Base-by-base conservation (phyloP, 306 rosid genomes). In the Alnus rubra region DNA sequence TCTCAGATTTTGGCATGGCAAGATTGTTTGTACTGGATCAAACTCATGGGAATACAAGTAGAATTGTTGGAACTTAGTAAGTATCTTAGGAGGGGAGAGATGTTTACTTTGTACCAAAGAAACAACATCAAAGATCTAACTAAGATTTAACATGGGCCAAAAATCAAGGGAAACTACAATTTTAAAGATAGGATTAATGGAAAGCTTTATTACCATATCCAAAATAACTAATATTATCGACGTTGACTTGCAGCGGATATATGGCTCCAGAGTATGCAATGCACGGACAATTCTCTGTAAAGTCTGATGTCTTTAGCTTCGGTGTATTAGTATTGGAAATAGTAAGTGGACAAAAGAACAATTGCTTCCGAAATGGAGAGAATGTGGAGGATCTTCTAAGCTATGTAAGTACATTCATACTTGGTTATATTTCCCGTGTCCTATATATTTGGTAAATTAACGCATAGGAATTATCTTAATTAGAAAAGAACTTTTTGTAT, bases 1-100 rank as follows among this genome's bases (percentile, higher is more conserved):
- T 88, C 71, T 45, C 88, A 0, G 84, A 90, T 83, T 90, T 90
- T 71, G 91, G 94, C 7, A 53, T 80, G 54, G 90, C 90, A 55
- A 81, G 74, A 64, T 23, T 86, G 4, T 77, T 90, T 70, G 11
- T 5, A 19, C 4, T 45, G 0, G 89, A 86, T 67, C 89, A 90
- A 59, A 74, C 77, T 30, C 82, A 69, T 23, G 84, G 55, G 10
- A 72, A 76, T 68, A 89, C 93, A 3, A 77, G 18, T 15, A 64
- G 74, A 78, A 78, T 82, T 31, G 82, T 80, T 0, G 88, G 88
- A 12, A 86, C 92, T 5, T 84, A 44, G 88, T 87, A 84, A 79
- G 88, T 74, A n/a, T n/a, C n/a, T n/a, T n/a, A n/a, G n/a, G n/a
- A n/a, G 4, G 19, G 4, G 10, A 54, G 35, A 33, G 18, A 0